Conservation (phyloP, 257 asterid species). For the Rubia yunnanensis region DNA sequence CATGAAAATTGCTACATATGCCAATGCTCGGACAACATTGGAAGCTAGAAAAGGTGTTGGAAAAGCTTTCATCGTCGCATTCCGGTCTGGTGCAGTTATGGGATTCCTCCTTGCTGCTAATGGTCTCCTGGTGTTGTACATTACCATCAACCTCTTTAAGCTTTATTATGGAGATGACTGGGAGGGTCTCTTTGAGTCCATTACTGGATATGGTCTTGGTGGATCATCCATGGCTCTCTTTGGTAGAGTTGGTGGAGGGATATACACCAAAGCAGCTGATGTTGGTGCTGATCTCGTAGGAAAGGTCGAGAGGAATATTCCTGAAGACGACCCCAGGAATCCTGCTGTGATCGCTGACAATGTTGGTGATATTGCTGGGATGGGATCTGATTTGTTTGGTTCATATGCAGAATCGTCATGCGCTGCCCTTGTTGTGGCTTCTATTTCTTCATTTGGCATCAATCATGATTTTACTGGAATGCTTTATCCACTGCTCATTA, state of each 20-base stretch:
- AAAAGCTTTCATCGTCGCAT: conserved; percentile 33
- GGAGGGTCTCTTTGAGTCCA: conserved; percentile 90
- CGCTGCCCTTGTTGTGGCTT: conserved; percentile 47
- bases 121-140: conserved; percentile 74
- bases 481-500: conserved; percentile 70
- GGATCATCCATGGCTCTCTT: conserved; percentile 94
- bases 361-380: conserved; percentile 96
- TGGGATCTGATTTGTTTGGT: conserved; percentile 51
- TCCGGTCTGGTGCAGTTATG: conserved; percentile 81
- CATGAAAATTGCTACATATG: conserved; percentile 90
- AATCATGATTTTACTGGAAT: conserved; percentile 78
- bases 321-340: conserved; percentile 47
- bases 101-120: conserved; percentile 91
- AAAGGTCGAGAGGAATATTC: conserved; percentile 47
- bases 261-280: conserved; percentile 67
- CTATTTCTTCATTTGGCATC: conserved; percentile 41
- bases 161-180: conserved; percentile 80
- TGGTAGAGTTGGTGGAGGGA: conserved; percentile 95
- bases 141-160: conserved; percentile 71
- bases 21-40: conserved; percentile 84
- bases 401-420: conserved; percentile 47
- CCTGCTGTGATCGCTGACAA: conserved; percentile 73
- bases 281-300: conserved; percentile 54
- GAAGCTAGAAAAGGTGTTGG: conserved; percentile 89
- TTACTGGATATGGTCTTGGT: conserved; percentile 88